Evolutionary conservation across 83 land plant genomes (phyloP).

Genomic region (Picea engelmannii): DNA sequence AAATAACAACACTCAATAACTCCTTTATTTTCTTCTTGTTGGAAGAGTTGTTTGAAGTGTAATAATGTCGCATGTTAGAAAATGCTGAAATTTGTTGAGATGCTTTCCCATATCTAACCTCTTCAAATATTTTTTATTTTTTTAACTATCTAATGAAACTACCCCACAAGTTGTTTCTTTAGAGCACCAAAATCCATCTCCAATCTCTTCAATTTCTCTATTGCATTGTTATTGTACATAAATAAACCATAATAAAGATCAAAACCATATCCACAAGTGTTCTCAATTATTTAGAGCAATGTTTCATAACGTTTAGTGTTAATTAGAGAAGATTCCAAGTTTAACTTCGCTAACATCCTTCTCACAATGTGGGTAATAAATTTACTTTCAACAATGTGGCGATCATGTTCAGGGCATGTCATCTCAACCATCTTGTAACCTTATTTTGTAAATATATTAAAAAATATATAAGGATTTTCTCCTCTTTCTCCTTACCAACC

Average conservation of each 20-base stretch:
- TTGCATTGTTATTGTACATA: too few relatives aligned
- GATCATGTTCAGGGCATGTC: conserved; percentile 37
- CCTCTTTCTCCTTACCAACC: conserved; percentile 12
- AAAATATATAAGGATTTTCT: conserved; percentile 41
- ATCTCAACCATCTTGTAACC: conserved; percentile 47
- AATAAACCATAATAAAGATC: too few relatives aligned
- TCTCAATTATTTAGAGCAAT: conserved; percentile 47
- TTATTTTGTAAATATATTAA: conserved; percentile 43
- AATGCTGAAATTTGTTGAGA: too few relatives aligned
- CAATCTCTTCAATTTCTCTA: too few relatives aligned
- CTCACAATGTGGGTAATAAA: not conserved
- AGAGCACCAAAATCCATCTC: too few relatives aligned
- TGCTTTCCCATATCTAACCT: conserved; percentile 22
- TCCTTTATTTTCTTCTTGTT: not conserved
- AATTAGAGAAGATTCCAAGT: too few relatives aligned
- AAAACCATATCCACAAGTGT: conserved; percentile 16
- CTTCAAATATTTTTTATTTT: conserved; percentile 8
- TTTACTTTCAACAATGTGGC: conserved; percentile 14
- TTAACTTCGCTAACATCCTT: not conserved
- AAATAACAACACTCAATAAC: not conserved
- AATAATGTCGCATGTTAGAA: not conserved
- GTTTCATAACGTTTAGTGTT: conserved; percentile 30
- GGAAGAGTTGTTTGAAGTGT: not conserved
- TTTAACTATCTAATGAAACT: not conserved
- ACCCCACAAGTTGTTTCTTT: not conserved